phyloP scores from a whole-genome alignment of 441 rosid genomes.

The Arabidopsis lyrata region DNA sequence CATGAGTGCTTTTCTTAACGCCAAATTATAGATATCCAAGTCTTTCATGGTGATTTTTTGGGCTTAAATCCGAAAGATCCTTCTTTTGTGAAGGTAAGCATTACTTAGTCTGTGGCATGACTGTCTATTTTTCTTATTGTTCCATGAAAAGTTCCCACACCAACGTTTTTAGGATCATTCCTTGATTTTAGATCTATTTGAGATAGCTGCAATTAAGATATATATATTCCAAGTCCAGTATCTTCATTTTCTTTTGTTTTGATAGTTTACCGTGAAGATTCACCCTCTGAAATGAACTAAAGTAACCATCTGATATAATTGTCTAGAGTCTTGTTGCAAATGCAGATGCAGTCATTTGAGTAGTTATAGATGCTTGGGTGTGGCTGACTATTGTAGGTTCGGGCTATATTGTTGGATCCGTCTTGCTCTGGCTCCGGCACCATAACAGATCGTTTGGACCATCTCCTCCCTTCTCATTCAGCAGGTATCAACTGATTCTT shows the following conservation, averaged over 20 bases:
- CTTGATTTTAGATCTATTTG: slow-evolving; percentile 5
- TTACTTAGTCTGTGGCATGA: slow-evolving; percentile 16
- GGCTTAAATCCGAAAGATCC: slow-evolving; percentile 66
- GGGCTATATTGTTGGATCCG: slow-evolving; percentile 90
- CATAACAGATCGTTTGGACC: slow-evolving; percentile 78
- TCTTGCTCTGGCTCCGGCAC: slow-evolving; percentile 98
- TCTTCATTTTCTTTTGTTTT: slow-evolving; percentile 9
- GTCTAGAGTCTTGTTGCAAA: background rate
- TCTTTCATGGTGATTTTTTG: slow-evolving; percentile 74
- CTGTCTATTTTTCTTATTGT: slow-evolving; percentile 15
- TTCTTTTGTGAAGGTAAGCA: slow-evolving; percentile 63
- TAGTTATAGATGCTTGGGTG: slow-evolving; percentile 3
- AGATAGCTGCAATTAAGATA: slow-evolving; percentile 20
- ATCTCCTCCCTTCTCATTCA: slow-evolving; percentile 80
- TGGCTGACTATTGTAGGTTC: slow-evolving; percentile 56
- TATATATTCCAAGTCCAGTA: background rate
- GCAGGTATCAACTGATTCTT: slow-evolving; percentile 47
- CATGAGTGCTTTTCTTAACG: slow-evolving; percentile 49
- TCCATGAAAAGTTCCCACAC: background rate
- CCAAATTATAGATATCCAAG: slow-evolving; percentile 66
- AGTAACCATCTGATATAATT: slow-evolving; percentile 13
- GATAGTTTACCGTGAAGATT: slow-evolving; percentile 1
- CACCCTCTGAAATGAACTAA: slow-evolving; percentile 20
- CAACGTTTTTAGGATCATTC: background rate
- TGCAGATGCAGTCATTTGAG: slow-evolving; percentile 21